Base-by-base conservation (phyloP, 1,284 basidiomycete genomes). In the Fomitopsis betulina region DNA sequence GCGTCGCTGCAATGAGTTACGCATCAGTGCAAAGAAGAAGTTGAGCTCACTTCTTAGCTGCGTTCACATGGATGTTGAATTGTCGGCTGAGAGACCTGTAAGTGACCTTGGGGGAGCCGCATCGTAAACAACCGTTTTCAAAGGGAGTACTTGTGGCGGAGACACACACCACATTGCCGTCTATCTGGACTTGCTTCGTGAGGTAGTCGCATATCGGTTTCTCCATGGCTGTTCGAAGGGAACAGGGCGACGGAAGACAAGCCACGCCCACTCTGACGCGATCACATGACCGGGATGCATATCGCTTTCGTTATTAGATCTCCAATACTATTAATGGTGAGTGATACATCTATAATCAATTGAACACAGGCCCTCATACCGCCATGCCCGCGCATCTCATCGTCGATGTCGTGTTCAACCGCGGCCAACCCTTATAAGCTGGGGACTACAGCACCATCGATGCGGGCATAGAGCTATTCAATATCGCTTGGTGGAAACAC, bases 21-120 rank as follows among this genome's bases (percentile, higher is more conserved):
- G 35, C 54, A 43, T 43, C 53, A n/a, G n/a, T 7, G 15, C 40
- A 21, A 17, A 49, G 17, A 15, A 42, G 21, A 53, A 5, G 5
- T 13, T 25, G 17, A 3, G 32, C 32, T 51, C 49, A 89, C 89
- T 85, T 86, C 70, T 89, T 91, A 10, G 89, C 89, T 37, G 73
- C 71, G 67, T 89, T 88, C 62, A 91, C 87, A 65, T 91, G 86
- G 55, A 91, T 76, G 0, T 76, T 75, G 45, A 89, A 78, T 49
- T 80, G 81, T 61, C 87, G 80, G 66, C 89, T 91, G 54, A 91
- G 75, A 4, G 82, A 84, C 38, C 89, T 80, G 69, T 83, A 91
- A 5, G 89, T 91, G 58, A 91, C 87, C 89, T 91, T 42, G 25
- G 45, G 19, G 53, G 30, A 10, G 37, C 47, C 12, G n/a, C n/a